These are phyloP conservation scores for Neltuma alba DNA, from an alignment of 306 rosid species.

Conservation along the genomic window DNA sequence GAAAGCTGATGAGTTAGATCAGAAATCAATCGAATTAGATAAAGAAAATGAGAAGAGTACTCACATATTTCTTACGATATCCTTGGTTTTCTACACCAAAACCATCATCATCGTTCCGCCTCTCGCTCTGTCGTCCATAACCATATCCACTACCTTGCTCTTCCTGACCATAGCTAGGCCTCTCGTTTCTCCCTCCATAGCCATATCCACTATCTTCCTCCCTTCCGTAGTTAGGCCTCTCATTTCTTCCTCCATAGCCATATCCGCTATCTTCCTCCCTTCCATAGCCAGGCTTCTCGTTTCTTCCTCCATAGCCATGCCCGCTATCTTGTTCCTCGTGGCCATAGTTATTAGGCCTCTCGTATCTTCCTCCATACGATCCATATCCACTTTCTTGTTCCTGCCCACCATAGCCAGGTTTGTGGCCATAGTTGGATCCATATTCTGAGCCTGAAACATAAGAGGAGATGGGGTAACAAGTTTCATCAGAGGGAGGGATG, in stretches of 20 bases:
- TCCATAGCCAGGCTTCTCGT: neutral
- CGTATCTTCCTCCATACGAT: neutral
- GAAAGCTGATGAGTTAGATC: neutral
- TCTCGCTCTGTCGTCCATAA: neutral
- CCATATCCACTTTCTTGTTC: slow-evolving; percentile 12
- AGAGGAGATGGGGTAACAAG: slow-evolving; percentile 56
- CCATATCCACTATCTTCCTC: slow-evolving; percentile 6
- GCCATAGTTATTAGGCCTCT: neutral
- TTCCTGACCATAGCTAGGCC: neutral
- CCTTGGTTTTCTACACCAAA: neutral
- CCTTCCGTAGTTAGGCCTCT: neutral
- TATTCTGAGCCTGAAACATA: slow-evolving; percentile 29
- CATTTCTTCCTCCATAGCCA: neutral
- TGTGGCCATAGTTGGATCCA: slow-evolving; percentile 27
- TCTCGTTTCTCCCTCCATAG: neutral
- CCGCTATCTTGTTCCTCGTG: neutral
- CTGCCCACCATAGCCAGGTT: neutral
- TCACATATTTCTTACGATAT: slow-evolving; percentile 4
- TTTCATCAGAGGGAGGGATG: slow-evolving; percentile 58
- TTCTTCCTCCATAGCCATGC: neutral
- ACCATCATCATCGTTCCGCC: neutral
- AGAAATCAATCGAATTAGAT: neutral
- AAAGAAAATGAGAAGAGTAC: neutral
- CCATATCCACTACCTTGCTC: neutral
- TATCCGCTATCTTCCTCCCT: neutral